phyloP scores from a whole-genome alignment of 164 flowering plant species.

The Macadamia integrifolia region DNA sequence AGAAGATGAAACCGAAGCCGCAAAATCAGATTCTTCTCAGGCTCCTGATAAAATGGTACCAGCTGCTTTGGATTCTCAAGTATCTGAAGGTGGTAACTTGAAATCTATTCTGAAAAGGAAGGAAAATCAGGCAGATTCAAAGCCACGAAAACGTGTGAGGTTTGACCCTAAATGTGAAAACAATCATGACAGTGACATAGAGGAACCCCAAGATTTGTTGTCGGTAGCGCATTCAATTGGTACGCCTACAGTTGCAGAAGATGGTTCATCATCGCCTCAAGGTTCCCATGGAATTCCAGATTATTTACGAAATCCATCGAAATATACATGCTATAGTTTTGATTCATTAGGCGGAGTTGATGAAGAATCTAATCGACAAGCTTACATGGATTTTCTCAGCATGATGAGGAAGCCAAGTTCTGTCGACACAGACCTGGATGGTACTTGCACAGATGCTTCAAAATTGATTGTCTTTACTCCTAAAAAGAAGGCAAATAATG shows the following conservation, averaged over 20 bases:
- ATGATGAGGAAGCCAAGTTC: conserved; percentile 23
- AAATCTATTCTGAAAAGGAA: conserved; percentile 79
- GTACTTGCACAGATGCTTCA: conserved; percentile 28
- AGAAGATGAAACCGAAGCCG: conserved; percentile 58
- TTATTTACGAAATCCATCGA: conserved; percentile 68
- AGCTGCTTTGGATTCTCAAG: conserved; percentile 7
- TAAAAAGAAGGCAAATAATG: conserved; percentile 38
- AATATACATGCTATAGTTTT: conserved; percentile 61
- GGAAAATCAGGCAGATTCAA: conserved; percentile 31
- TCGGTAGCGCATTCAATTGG: conserved; percentile 18
- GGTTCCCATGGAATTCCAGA: conserved; percentile 56
- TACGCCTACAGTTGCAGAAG: conserved; percentile 12
- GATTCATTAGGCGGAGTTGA: conserved; percentile 51
- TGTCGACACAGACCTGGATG: conserved; percentile 23
- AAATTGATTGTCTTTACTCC: conserved; percentile 60
- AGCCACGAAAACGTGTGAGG: conserved; percentile 68
- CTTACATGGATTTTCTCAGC: conserved; percentile 54
- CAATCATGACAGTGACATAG: conserved; percentile 16
- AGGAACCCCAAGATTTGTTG: conserved; percentile 14
- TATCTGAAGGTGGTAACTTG: conserved; percentile 26
- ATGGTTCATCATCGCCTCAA: conserved; percentile 11
- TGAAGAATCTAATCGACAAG: conserved; percentile 55
- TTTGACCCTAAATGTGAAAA: conserved; percentile 41
- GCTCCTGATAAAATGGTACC: conserved; percentile 20
- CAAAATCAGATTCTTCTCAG: conserved; percentile 22